Evolutionary conservation across 768 basidiomycete genomes (phyloP).

Genomic region (Suillus subalutaceus): DNA sequence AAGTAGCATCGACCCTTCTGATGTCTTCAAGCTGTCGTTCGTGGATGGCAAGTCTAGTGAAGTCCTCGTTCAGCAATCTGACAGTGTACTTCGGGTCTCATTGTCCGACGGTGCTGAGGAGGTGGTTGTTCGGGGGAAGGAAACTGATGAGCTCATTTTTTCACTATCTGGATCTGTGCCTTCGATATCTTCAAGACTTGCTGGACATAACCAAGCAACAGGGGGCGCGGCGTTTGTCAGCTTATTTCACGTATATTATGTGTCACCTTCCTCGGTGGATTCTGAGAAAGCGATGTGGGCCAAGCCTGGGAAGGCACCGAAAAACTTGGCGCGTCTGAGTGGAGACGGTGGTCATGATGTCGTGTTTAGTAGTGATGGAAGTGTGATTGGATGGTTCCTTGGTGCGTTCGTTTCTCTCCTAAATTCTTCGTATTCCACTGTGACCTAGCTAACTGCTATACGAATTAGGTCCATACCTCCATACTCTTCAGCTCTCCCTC

Average conservation of each 20-base stretch:
- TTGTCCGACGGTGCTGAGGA: conserved; percentile 48
- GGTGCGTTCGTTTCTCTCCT: conserved; percentile 43
- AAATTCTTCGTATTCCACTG: background rate
- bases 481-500: conserved; percentile 59
- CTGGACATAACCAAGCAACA: conserved; percentile 25
- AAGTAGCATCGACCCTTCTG: conserved; percentile 47
- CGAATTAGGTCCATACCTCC: conserved; percentile 60
- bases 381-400: conserved; percentile 72
- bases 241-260: conserved; percentile 67
- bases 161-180: conserved; percentile 28
- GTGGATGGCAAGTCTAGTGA: conserved; percentile 48
- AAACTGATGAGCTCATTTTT: conserved; percentile 59
- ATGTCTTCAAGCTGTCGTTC: conserved; percentile 56
- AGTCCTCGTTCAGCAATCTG: conserved; percentile 62
- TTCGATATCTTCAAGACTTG: background rate
- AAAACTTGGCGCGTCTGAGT: conserved; percentile 62
- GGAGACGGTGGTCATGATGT: conserved; percentile 77
- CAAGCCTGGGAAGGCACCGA: conserved; percentile 68
- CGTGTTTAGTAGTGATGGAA: conserved; percentile 64
- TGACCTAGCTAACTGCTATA: conserved; percentile 6
- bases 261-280: conserved; percentile 42
- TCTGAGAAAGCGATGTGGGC: conserved; percentile 60
- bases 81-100: conserved; percentile 52
- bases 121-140: conserved; percentile 55
- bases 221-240: conserved; percentile 66